phyloP scores from a whole-genome alignment of 148 eudicot genomes.

The Camellia japonica region DNA sequence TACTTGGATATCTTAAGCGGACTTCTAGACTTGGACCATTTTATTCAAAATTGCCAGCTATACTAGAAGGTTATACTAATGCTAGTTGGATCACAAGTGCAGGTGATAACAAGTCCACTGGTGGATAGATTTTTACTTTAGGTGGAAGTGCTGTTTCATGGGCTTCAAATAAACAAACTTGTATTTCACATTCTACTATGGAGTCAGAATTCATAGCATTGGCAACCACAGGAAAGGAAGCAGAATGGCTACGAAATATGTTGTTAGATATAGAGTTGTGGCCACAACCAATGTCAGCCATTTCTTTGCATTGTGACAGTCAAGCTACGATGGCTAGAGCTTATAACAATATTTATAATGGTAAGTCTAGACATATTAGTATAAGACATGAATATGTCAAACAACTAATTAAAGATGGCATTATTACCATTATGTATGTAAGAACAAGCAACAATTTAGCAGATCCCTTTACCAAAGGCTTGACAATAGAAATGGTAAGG shows the following conservation, averaged over 20 bases:
- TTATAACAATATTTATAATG: not conserved
- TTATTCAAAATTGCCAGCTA: no score
- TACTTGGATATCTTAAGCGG: not conserved
- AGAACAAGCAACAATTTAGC: not conserved
- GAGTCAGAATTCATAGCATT: not conserved
- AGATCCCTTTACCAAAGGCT: not conserved
- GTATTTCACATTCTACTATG: conserved; percentile 4
- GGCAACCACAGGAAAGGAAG: not conserved
- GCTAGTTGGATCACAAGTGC: conserved; percentile 4
- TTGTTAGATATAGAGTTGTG: not conserved
- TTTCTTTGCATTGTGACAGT: not conserved
- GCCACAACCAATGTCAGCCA: not conserved
- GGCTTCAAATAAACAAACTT: not conserved
- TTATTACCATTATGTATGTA: not conserved
- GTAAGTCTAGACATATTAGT: not conserved
- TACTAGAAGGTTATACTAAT: not conserved
- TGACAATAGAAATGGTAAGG: not conserved
- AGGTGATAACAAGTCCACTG: not conserved
- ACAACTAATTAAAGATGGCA: not conserved
- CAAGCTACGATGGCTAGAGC: not conserved
- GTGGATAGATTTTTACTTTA: not conserved
- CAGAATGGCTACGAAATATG: not conserved
- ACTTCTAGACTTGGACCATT: not conserved
- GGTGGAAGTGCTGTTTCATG: not conserved
- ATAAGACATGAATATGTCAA: no score